Evolutionary conservation across 192 early-diverging fungal species (phyloP), one percentile per base, ranked within the genome.

Genomic region (Rhizophagus prolifer): DNA sequence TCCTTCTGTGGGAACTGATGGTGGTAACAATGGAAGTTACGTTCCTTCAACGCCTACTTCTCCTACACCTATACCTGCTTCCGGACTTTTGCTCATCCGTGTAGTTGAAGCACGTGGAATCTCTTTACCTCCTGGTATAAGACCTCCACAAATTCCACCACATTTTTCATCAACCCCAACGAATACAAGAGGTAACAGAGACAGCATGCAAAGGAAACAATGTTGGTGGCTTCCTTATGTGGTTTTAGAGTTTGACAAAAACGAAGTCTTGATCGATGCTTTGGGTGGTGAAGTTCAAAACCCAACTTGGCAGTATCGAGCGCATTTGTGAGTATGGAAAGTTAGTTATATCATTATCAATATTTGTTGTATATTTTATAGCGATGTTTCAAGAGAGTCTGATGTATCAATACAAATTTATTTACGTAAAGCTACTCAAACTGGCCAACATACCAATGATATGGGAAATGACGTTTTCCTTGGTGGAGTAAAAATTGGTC

Each of bases 201-300:
- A 90, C 54, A 87, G 86, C 9, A 60, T 88, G 14, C 83, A 83
- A 31, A 84, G 89, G 67, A 86, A 87, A 69, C 61, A 64, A 21
- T 75, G 73, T 30, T 82, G 83, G 83, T 91, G 91, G 89, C 79
- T 92, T 30, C 96, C 96, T 13, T 97, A 96, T 79, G 90, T 89
- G 7, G 94, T 97, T 19, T 86, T 97, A 21, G 96, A 96, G 84
- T 95, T 96, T 73, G 96, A 97, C 85, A 95, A 96, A 86, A 96
- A 96, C 82, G 95, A 97, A 81, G 88, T 95, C 31, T 85, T 96
- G 72, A 90, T 95, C 62, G 91, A 92, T 78, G 91, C 91, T 63
- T 85, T 92, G 9, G 91, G 91, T n/a, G 91, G 92, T 46, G 90
- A 93, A 77, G 87, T 88, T 67, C 85, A 85, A 47, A 92, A 91